Conservation (phyloP, 192 early-diverging fungal genomes). For the Gigaspora rosea region DNA sequence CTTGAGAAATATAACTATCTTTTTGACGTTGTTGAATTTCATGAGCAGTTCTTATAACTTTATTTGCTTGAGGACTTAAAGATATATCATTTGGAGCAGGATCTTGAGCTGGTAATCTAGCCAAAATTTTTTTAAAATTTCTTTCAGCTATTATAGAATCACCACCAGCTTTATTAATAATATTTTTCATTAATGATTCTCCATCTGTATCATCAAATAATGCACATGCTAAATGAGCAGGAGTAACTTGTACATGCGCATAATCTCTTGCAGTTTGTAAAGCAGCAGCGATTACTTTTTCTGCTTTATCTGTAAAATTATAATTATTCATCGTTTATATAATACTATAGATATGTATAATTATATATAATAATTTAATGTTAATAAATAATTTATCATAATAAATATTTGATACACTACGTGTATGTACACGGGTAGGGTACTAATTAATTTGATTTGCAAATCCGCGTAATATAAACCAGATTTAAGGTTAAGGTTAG, state of each 20-base stretch:
- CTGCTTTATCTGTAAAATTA: slow-evolving; percentile 87
- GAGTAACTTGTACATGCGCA: slow-evolving; percentile 73
- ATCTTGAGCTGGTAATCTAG: slow-evolving; percentile 80
- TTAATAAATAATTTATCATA: no score
- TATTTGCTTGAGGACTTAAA: slow-evolving; percentile 61
- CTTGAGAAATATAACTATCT: slow-evolving; percentile 85
- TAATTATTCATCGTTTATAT: slow-evolving; percentile 53
- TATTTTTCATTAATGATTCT: slow-evolving; percentile 69
- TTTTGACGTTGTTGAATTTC: slow-evolving; percentile 83
- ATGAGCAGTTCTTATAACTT: slow-evolving; percentile 73
- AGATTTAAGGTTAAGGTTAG: no score
- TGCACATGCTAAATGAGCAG: slow-evolving; percentile 78
- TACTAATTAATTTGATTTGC: no score
- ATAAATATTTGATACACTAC: no score
- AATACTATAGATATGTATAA: no score
- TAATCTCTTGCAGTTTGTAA: slow-evolving; percentile 74
- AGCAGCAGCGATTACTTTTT: slow-evolving; percentile 64
- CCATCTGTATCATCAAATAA: slow-evolving; percentile 84
- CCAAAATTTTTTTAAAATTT: slow-evolving; percentile 72
- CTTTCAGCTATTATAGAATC: slow-evolving; percentile 78
- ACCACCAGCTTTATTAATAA: slow-evolving; percentile 83
- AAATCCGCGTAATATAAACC: no score
- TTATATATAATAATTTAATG: no score
- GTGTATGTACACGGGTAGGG: no score
- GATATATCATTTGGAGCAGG: slow-evolving; percentile 80